Conservation (phyloP, 306 rosid genomes). For the Vicia sativa region DNA sequence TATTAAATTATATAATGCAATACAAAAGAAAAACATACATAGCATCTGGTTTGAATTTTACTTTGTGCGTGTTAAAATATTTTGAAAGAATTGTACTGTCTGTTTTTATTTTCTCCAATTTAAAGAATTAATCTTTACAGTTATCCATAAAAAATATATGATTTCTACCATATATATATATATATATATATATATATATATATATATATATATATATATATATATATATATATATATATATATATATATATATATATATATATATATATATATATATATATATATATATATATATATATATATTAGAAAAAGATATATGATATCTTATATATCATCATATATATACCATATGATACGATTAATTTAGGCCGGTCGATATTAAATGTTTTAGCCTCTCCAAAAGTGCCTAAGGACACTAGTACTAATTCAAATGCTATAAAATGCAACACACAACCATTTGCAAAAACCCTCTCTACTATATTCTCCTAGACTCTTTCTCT, state of each 20-base stretch:
- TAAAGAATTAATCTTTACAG: too few relatives aligned
- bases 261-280: too few relatives aligned
- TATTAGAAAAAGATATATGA: not conserved
- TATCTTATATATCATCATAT: not conserved
- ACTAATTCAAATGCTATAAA: conserved; percentile 50
- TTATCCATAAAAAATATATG: too few relatives aligned
- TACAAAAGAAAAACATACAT: not conserved
- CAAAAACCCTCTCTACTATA: conserved; percentile 8
- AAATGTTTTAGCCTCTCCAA: conserved; percentile 27
- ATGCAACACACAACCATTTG: conserved; percentile 5
- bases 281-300: not conserved
- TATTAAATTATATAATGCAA: not conserved
- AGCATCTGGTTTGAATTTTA: too few relatives aligned
- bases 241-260: too few relatives aligned
- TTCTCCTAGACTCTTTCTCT: conserved; percentile 9
- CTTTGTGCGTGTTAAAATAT: too few relatives aligned
- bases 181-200: too few relatives aligned
- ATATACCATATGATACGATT: conserved; percentile 19
- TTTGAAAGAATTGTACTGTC: too few relatives aligned
- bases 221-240: too few relatives aligned
- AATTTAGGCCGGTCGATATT: conserved; percentile 35
- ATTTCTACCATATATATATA: too few relatives aligned
- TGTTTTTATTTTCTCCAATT: too few relatives aligned
- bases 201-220: too few relatives aligned
- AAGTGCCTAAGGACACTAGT: conserved; percentile 23